Evolutionary conservation across 1,284 basidiomycete genomes (phyloP), one percentile per base, ranked within the genome.

Genomic region (Afroboletus lepidellus): DNA sequence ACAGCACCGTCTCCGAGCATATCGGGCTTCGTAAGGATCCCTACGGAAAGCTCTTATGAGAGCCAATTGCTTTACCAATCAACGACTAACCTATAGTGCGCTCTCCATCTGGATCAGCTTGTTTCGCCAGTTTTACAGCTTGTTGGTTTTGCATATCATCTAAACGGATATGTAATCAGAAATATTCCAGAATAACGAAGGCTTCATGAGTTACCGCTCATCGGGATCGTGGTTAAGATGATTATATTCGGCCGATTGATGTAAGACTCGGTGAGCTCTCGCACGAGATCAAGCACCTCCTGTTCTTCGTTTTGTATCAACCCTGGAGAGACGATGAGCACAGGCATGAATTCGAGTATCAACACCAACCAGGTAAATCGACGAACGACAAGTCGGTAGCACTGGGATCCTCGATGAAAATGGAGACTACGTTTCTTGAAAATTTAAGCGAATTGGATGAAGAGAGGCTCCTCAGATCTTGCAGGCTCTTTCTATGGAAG

Each of bases 21-120:
- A 46, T 87, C 85, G 0, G 84, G 82, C 56, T 88, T 87, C 0
- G 85, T 87, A 21, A 86, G 67, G 0, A 87, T 76, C n/a, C 80
- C 83, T 84, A 16, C 33, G 25, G 34, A 43, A 38, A 39, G 43
- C 29, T 8, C 24, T 16, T 23, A 34, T 48, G 20, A 48, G 33
- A 25, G 0, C 39, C 8, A 15, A 15, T 9, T 3, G 2, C n/a
- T 18, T 23, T 13, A 3, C 32, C 8, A 27, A 7, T 15, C 30
- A 25, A 45, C 8, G 2, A 48, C 60, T 18, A 47, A 81, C 85
- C 84, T 46, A 87, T 85, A 0, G 83, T 87, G 16, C 84, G 74
- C 21, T 70, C 57, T 5, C 83, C 84, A 0, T 62, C 50, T 0
- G 77, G 74, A 60, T 87, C 84, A 2, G 70, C 78, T 3, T 74